These are phyloP conservation scores for Coffea humblotiana DNA, from an alignment of 305 asterid species.

Conservation along the genomic window DNA sequence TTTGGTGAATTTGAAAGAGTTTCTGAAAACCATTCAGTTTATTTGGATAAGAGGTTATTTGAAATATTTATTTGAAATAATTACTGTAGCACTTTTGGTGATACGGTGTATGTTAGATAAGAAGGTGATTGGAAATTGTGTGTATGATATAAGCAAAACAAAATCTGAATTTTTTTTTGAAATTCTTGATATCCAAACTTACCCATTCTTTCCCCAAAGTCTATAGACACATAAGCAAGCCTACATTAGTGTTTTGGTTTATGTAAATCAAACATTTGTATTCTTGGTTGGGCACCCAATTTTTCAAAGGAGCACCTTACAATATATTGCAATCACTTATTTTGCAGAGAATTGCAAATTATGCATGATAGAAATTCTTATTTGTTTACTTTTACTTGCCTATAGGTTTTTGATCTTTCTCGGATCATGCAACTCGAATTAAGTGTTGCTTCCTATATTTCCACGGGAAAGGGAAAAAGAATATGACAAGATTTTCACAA, in stretches of 20 bases:
- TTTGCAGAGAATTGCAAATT: constrained; percentile 7
- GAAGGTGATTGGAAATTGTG: no score
- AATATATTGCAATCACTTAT: background rate
- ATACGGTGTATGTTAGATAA: no score
- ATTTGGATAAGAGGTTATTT: no score
- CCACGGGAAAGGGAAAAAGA: no score
- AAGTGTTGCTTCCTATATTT: background rate
- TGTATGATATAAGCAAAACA: no score
- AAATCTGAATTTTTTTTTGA: no score
- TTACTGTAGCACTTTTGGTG: no score
- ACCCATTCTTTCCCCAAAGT: constrained; percentile 61
- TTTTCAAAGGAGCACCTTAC: constrained; percentile 49
- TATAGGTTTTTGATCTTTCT: background rate
- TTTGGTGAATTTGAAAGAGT: constrained; percentile 79
- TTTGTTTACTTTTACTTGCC: background rate
- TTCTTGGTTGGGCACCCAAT: constrained; percentile 56
- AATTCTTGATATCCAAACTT: no score
- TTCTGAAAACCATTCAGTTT: constrained; percentile 43
- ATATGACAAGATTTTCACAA: background rate
- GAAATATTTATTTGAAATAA: no score
- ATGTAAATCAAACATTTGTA: constrained; percentile 53
- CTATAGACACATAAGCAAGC: constrained; percentile 53
- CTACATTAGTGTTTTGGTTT: constrained; percentile 27
- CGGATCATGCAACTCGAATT: background rate
- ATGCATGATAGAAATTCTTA: background rate